Evolutionary conservation across 306 rosid species (phyloP).

Genomic region (Prunus padus): DNA sequence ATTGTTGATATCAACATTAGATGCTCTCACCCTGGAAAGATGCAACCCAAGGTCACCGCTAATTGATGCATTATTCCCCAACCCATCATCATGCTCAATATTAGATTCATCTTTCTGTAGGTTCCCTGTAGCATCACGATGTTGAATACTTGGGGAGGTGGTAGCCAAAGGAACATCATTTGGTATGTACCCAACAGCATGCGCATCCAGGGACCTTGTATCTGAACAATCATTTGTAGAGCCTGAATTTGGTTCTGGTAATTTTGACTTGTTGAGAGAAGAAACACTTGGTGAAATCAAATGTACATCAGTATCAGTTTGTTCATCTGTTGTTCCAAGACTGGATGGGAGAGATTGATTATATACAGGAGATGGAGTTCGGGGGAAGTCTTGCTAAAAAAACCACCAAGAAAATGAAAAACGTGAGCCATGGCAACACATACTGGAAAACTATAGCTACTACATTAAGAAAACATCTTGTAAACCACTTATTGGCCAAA

Average conservation of each 20-base stretch:
- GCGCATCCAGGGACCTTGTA: slow-evolving; percentile 20
- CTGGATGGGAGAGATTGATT: slow-evolving; percentile 46
- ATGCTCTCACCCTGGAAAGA: slow-evolving; percentile 25
- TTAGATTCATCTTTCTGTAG: slow-evolving; percentile 23
- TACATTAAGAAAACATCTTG: not conserved
- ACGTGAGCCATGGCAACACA: slow-evolving; percentile 5
- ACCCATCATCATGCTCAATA: slow-evolving; percentile 18
- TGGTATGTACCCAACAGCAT: slow-evolving; percentile 22
- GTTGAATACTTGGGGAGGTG: slow-evolving; percentile 25
- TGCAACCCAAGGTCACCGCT: slow-evolving; percentile 27
- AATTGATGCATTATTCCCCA: slow-evolving; percentile 25
- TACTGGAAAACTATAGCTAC: not conserved
- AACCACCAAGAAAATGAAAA: slow-evolving; percentile 18
- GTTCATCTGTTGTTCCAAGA: slow-evolving; percentile 44
- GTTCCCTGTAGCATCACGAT: slow-evolving; percentile 28
- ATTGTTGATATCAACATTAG: slow-evolving; percentile 23
- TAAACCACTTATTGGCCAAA: not conserved
- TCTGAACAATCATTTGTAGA: slow-evolving; percentile 30
- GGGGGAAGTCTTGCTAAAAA: slow-evolving; percentile 63
- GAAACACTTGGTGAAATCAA: slow-evolving; percentile 30
- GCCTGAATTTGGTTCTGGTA: slow-evolving; percentile 30
- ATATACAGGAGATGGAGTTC: slow-evolving; percentile 63
- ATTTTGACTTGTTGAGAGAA: slow-evolving; percentile 36
- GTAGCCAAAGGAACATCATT: slow-evolving; percentile 17
- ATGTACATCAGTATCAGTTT: slow-evolving; percentile 38